These are phyloP conservation scores for Haematococcus sp. DNA, from an alignment of 139 green algal genomes.

Conservation along the genomic window DNA sequence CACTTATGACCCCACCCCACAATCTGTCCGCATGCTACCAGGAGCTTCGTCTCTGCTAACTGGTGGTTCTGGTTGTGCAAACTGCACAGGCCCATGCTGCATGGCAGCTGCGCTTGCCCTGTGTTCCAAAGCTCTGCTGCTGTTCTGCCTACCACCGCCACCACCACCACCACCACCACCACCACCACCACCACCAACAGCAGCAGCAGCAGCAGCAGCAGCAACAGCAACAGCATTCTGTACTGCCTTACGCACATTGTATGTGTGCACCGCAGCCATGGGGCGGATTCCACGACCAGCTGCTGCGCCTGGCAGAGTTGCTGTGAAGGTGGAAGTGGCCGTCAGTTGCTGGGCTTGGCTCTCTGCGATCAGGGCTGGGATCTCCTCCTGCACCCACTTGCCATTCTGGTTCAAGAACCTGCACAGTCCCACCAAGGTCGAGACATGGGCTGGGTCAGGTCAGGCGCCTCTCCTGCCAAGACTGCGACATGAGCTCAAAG, in stretches of 20 bases:
- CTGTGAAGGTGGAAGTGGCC: constrained; percentile 13
- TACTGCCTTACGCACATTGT: constrained; percentile 12
- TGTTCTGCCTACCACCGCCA: too few relatives aligned
- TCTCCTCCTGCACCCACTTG: constrained; percentile 23
- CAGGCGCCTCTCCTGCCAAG: not conserved
- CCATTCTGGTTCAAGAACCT: constrained; percentile 23
- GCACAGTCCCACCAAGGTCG: not conserved
- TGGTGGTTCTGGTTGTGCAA: too few relatives aligned
- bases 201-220: too few relatives aligned
- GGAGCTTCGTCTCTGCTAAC: too few relatives aligned
- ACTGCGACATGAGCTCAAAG: not conserved
- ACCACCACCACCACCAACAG: too few relatives aligned
- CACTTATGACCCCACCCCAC: too few relatives aligned
- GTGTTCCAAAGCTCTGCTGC: too few relatives aligned
- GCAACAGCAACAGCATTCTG: too few relatives aligned
- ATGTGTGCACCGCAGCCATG: constrained; percentile 17
- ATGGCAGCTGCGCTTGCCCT: too few relatives aligned
- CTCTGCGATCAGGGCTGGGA: constrained; percentile 24
- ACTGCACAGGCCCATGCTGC: too few relatives aligned
- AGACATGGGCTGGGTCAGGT: not conserved
- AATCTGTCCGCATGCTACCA: too few relatives aligned
- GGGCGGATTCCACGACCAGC: not conserved
- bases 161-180: too few relatives aligned
- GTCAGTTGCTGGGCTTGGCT: constrained; percentile 19
- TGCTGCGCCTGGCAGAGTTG: constrained; percentile 10